These are phyloP conservation scores for Boletus rufocinnamomeus DNA, from an alignment of 768 basidiomycete species.

Conservation along the genomic window DNA sequence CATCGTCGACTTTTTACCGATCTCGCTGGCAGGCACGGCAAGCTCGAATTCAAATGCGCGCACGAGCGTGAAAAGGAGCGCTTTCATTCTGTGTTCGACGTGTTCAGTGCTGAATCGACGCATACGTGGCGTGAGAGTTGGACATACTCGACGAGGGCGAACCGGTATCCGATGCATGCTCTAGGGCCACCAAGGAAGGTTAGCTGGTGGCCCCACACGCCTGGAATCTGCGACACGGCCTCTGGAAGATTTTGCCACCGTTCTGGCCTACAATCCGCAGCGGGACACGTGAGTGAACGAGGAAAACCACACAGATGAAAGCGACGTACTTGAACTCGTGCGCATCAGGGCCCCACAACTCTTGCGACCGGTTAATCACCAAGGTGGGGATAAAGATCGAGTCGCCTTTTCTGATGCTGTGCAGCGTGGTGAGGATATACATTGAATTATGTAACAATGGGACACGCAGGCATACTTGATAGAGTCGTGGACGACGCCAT, in stretches of 20 bases:
- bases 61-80: slow-evolving; percentile 8
- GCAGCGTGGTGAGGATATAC: no score
- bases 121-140: no score
- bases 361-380: no score
- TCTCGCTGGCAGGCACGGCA: slow-evolving; percentile 11
- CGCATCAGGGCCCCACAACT: no score
- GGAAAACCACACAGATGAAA: no score
- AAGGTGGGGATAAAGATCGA: no score
- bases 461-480: no score
- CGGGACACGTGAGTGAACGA: no score
- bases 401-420: no score
- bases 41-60: slow-evolving; percentile 15
- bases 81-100: slow-evolving; percentile 7
- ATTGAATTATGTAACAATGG: no score
- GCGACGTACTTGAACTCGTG: no score
- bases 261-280: slow-evolving; percentile 50
- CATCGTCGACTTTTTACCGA: neutral
- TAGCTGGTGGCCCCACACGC: slow-evolving; percentile 60
- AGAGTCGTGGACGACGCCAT: no score
- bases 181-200: slow-evolving; percentile 66
- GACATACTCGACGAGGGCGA: slow-evolving; percentile 59
- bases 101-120: neutral
- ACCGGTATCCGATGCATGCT: slow-evolving; percentile 69
- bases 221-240: slow-evolving; percentile 48
- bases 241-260: slow-evolving; percentile 58